Evolutionary conservation across 805 yeast genomes (phyloP), one percentile per base, ranked within the genome.

Genomic region (Lipomyces anomalus): DNA sequence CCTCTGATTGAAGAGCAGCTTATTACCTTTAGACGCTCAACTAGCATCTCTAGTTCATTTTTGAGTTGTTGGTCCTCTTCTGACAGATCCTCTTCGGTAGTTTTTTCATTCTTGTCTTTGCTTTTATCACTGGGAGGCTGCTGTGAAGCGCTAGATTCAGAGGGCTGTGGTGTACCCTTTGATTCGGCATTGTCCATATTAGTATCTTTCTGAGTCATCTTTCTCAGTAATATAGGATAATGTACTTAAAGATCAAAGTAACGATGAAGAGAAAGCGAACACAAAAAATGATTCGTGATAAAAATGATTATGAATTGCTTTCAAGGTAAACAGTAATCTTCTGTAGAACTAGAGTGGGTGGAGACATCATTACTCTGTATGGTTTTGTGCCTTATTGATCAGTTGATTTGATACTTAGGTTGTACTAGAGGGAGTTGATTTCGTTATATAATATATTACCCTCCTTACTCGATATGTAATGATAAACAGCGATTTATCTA

Each of bases 11-110:
- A 16, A 16, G 3, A n/a, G 33, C 16, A n/a, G 16, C 3, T n/a
- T 1, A 57, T n/a, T n/a, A 80, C 88, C 49, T 67, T 67, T 51
- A 92, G 70, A 43, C 86, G 76, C 64, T 87, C 94, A 7, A 88
- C 97, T 32, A 92, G 73, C 72, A 79, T 68, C 58, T 89, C 97
- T 59, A 92, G 75, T 61, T 88, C 95, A 41, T 75, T 78, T 62
- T 92, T 89, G 56, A 92, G 75, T 62, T 82, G 84, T 57, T 79
- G 82, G 66, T 92, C 98, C 65, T 90, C 97, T 65, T 89, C 97
- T 23, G 88, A 82, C 48, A 92, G 74, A 62, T 48, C 53, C 30
- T 50, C 53, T 26, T 50, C 55, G 2, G 38, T 39, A 21, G 42
- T 38, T 26, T 43, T 41, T 36, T 41, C 48, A 32, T 48, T 53